phyloP scores from a whole-genome alignment of 2,329 filamentous ascomycete species.

The Ophiostoma ulmi region DNA sequence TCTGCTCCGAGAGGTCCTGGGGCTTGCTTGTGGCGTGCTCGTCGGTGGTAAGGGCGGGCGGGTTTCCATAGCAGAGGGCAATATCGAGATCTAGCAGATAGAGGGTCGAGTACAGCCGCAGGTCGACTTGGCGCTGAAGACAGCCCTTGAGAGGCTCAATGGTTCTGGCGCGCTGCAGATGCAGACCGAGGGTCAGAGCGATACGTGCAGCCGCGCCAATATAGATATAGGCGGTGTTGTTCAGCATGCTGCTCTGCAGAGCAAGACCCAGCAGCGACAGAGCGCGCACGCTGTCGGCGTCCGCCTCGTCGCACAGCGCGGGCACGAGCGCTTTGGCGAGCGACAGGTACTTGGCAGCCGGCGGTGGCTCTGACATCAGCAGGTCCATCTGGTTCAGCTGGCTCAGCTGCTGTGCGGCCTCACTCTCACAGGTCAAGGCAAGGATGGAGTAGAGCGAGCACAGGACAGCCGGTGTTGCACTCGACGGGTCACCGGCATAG shows the following conservation, averaged over 20 bases:
- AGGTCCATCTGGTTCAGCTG: slow-evolving; percentile 1
- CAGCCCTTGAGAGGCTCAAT: slow-evolving; percentile 28
- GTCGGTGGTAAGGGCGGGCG: slow-evolving; percentile 28
- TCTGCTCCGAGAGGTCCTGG: slow-evolving; percentile 29
- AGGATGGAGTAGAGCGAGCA: slow-evolving; percentile 32
- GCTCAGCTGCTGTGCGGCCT: slow-evolving; percentile 24
- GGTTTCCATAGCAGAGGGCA: slow-evolving; percentile 31
- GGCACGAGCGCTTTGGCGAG: slow-evolving; percentile 30
- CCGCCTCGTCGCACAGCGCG: slow-evolving; percentile 30
- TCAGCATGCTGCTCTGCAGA: slow-evolving; percentile 30
- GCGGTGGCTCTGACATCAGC: slow-evolving; percentile 19
- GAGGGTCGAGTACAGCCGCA: slow-evolving; percentile 30
- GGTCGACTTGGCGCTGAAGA: slow-evolving; percentile 30
- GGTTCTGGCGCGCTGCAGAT: slow-evolving; percentile 26
- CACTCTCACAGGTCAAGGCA: slow-evolving; percentile 31
- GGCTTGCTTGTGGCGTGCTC: slow-evolving; percentile 26
- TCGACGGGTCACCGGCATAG: slow-evolving; percentile 29
- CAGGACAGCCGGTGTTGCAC: slow-evolving; percentile 29
- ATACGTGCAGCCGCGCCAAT: slow-evolving; percentile 31
- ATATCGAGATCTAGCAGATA: slow-evolving; percentile 32
- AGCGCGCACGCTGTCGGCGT: slow-evolving; percentile 31
- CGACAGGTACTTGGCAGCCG: slow-evolving; percentile 28
- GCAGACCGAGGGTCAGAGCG: slow-evolving; percentile 30
- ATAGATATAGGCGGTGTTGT: slow-evolving; percentile 31
- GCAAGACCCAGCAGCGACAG: slow-evolving; percentile 30